Percentiles rank a stretch among this genome's conserved stretches.
phyloP scores from a whole-genome alignment of 208 protist genomes.

The Leishmania tropica region DNA sequence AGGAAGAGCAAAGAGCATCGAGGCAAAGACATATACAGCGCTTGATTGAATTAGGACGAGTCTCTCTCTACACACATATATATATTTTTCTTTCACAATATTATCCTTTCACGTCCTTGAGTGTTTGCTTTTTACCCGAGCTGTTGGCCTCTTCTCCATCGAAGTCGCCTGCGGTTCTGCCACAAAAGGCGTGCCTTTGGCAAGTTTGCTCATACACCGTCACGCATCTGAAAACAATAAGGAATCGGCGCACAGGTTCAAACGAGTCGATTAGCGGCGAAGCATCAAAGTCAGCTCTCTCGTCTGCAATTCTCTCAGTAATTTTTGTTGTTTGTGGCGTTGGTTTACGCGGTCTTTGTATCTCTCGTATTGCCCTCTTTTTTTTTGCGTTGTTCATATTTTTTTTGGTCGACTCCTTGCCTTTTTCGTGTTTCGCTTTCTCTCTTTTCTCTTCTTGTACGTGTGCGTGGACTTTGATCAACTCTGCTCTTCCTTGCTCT shows the following conservation, averaged over 20 bases:
- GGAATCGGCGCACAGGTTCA: neutral
- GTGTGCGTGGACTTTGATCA: too few species aligned
- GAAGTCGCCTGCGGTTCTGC: neutral
- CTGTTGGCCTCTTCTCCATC: neutral
- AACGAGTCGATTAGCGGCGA: neutral
- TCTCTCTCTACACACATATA: too few species aligned
- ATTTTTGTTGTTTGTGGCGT: neutral
- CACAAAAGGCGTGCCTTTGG: neutral
- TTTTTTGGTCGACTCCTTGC: neutral
- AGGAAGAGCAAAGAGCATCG: neutral
- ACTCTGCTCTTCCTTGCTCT: neutral
- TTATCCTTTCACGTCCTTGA: neutral
- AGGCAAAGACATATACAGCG: neutral
- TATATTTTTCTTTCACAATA: neutral
- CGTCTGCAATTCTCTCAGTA: neutral
- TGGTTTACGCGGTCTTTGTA: neutral
- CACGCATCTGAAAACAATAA: neutral
- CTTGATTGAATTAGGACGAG: neutral
- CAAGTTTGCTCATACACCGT: neutral
- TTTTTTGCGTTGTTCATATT: neutral
- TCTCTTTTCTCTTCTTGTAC: too few species aligned
- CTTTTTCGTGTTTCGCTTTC: neutral
- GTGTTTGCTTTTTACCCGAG: neutral
- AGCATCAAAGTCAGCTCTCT: neutral
- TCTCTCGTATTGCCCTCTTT: neutral